These are phyloP conservation scores for Aspergillus asperescens DNA, from an alignment of 495 filamentous ascomycete genomes.

Conservation along the genomic window DNA sequence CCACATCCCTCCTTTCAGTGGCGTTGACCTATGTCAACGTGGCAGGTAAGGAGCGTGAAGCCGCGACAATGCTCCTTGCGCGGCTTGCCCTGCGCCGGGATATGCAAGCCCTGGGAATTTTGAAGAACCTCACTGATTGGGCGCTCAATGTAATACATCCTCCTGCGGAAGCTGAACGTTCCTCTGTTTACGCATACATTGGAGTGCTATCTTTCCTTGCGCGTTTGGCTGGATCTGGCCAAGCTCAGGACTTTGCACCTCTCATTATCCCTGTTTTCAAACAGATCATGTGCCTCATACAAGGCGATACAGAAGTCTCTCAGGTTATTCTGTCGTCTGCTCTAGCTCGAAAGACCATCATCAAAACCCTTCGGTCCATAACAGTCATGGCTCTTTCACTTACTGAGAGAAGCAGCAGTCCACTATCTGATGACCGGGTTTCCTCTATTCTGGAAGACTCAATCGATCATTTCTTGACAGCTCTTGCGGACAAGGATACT, in stretches of 20 bases:
- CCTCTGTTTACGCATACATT: slow-evolving; percentile 56
- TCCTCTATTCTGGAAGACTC: slow-evolving; percentile 46
- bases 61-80: slow-evolving; percentile 74
- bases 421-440: slow-evolving; percentile 35
- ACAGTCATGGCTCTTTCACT: slow-evolving; percentile 55
- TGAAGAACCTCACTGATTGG: slow-evolving; percentile 61
- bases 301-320: slow-evolving; percentile 37
- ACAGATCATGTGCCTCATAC: slow-evolving; percentile 37
- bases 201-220: slow-evolving; percentile 75
- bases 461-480: slow-evolving; percentile 67
- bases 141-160: slow-evolving; percentile 53
- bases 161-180: slow-evolving; percentile 24
- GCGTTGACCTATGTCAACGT: slow-evolving; percentile 63
- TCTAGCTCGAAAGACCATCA: slow-evolving; percentile 67
- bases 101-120: slow-evolving; percentile 73
- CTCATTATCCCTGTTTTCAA: slow-evolving; percentile 48
- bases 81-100: slow-evolving; percentile 76
- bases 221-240: slow-evolving; percentile 57
- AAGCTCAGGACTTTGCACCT: slow-evolving; percentile 47
- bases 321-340: slow-evolving; percentile 58
- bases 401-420: slow-evolving; percentile 34
- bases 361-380: slow-evolving; percentile 76
- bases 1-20: slow-evolving; percentile 63
- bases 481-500: slow-evolving; percentile 78
- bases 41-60: slow-evolving; percentile 81